Base-by-base conservation (phyloP, 176 grass and related monocot species). In the Otatea glauca region DNA sequence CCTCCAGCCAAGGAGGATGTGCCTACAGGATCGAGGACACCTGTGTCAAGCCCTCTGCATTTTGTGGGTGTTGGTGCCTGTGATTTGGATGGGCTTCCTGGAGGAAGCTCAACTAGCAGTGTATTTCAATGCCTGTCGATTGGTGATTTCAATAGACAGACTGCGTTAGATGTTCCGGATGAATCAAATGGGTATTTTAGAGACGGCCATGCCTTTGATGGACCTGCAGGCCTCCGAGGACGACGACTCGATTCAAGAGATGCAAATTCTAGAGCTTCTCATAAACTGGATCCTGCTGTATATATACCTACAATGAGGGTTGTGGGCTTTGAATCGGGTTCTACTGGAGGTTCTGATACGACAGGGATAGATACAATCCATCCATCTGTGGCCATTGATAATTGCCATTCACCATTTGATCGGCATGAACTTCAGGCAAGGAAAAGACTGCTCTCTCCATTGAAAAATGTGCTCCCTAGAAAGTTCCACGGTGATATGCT, bases 281-380 rank as follows among this genome's bases (percentile, higher is more conserved):
- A 69, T 38, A 92, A 89, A 78, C 16, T 84, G 43, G 75, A 54
- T 10, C 66, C 84, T 62, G 35, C 29, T 90, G 61, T 79, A 27
- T 73, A 75, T 75, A 78, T 75, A 76, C 90, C 93, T 17, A 65
- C 74, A 47, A 88, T 83, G 58, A 84, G 93, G 58, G 84, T 99
- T 56, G 88, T 94, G 70, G 97, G 97, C 65, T 99, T 99, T 85
- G 78, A 86, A 81, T 96, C 93, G 43, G 12, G 69, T 54, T 83
- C 17, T 79, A 1, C 49, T 72, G 74, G 72, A 70, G 67, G 77
- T 44, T 79, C 78, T 85, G 81, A 78, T 51, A 73, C 6, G 74
- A 53, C 62, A 66, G 49, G 39, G 58, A 15, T 67, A 41, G 47
- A 83, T 65, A 66, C 21, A 55, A 80, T 64, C 25, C 27, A 73